Base-by-base conservation (phyloP, 2,329 filamentous ascomycete species). In the Aspergillus unguis region DNA sequence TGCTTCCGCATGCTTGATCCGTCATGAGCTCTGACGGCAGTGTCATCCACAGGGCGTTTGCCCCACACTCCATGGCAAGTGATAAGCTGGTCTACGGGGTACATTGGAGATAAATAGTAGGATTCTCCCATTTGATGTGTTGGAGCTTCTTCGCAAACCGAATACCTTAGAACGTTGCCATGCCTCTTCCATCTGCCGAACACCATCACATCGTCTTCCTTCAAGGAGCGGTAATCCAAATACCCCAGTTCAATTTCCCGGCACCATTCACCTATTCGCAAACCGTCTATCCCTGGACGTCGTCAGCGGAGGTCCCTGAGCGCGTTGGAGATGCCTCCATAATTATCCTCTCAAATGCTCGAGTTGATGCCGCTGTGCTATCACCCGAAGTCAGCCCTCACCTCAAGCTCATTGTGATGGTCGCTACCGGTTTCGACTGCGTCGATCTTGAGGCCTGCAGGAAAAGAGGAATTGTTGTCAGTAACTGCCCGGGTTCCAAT, bases 321-420 rank as follows among this genome's bases (percentile, higher is more conserved):
- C 72, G 75, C 45, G 68, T 80, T 49, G 68, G 65, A 56, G 65
- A 75, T 62, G 78, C 78, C 11, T 77, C 75, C 4, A 75, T 81
- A 35, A 52, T 77, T 6, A 72, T 78, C 50, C 64, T 72, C 10
- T 74, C 74, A 17, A 69, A 70, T 4, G 48, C 59, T 11, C 57
- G 44, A 17, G n/a, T 66, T 23, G 60, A 66, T 29, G 62, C 64
- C 6, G 63, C 69, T 3, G 69, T 68, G 29, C 64, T 80, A 26
- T 70, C 72, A n/a, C 67, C 73, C 26, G 67, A 67, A 25, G 66
- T 69, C 26, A 70, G 79, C 17, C 75, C 77, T 11, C 61, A 74
- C 51, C 69, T 80, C 29, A 67, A 71, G 52, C 67, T 76, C 26
- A 67, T 80, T 45, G 71, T 74, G 38, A 65, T 75, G 17, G 73